Percentiles rank a stretch among this genome's conserved stretches.
Conservation (phyloP, 1,139 yeast genomes). For the Kodamaea arcana region DNA sequence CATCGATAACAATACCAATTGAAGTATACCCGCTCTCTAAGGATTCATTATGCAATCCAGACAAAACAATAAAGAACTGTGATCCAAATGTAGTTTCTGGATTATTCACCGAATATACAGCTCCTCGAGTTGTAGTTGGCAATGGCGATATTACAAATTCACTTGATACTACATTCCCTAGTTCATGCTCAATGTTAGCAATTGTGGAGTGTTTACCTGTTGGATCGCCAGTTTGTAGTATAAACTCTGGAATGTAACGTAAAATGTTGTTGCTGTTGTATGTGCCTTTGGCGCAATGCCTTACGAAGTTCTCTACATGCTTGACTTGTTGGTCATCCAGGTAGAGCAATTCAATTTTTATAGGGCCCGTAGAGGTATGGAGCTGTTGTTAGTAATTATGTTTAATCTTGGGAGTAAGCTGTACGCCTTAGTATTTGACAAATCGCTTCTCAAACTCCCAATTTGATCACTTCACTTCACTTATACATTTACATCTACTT, state of each 20-base stretch:
- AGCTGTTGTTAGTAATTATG: conserved; percentile 6
- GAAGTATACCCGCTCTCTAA: conserved; percentile 13
- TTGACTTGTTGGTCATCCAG: conserved; percentile 10
- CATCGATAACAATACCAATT: conserved; percentile 20
- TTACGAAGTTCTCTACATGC: conserved; percentile 25
- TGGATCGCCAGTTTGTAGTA: conserved; percentile 50
- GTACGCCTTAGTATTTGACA: no score
- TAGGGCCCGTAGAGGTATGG: conserved; percentile 18
- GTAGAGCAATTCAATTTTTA: conserved; percentile 16
- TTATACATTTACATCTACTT: not conserved
- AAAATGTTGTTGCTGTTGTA: conserved; percentile 37
- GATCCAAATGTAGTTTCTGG: conserved; percentile 10
- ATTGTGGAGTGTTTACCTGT: conserved; percentile 31
- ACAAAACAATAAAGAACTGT: conserved; percentile 20
- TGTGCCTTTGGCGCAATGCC: conserved; percentile 46
- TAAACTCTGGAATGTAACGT: conserved; percentile 40
- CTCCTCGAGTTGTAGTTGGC: conserved; percentile 12
- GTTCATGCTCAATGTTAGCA: conserved; percentile 6
- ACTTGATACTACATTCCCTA: conserved; percentile 1
- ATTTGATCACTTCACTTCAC: not conserved
- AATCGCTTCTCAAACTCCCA: no score
- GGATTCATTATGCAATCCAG: conserved; percentile 11
- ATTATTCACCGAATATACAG: conserved; percentile 16
- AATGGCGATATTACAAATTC: not conserved
- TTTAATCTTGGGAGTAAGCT: no score